Evolutionary conservation across 192 early-diverging fungal genomes (phyloP), one percentile per base, ranked within the genome.

Genomic region (Rhizoclosmatium globosum): DNA sequence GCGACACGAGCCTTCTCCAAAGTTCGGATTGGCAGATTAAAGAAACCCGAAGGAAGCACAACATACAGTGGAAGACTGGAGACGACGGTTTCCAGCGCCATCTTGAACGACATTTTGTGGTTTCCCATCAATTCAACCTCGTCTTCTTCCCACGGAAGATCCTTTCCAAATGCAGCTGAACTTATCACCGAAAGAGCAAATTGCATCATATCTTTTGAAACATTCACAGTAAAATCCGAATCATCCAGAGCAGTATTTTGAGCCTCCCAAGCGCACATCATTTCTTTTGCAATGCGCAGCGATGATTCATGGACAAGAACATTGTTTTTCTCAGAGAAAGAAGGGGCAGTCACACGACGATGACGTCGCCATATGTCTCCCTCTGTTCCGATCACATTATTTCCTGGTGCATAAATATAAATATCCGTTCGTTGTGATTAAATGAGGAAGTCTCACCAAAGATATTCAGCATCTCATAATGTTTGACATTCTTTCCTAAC

Each of bases 241-340:
- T 39, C 78, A 31, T 31, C 31, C 31, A 31, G 31, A 31, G 15
- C 13, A 23, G 68, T 17, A 45, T 53, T 42, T 21, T 11, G 23
- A n/a, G n/a, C 23, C 31, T 31, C 31, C 82, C 82, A 79, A 4
- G 71, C 64, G 3, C 42, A 46, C 38, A 83, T 66, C 78, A 83
- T 71, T 4, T 68, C 57, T 2, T 81, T n/a, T 21, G 56, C 68
- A 21, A 47, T 48, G 39, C 11, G 3, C 9, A 71, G 9, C 45
- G 78, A 78, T 9, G 31, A 17, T 31, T 77, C 57, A 46, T 71
- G 70, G 6, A 84, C 82, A 59, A 61, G 44, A 19, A 56, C 64
- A 65, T 79, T 81, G 66, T 81, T 78, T 42, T 67, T n/a, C 58
- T 84, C 82, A 4, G 68, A 66, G 47, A 84, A 84, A 21, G 47